A percentile compares a stretch with the other conserved stretches of the same genome.
Conservation (phyloP, 768 basidiomycete genomes). For the Panaeolus papilionaceus region DNA sequence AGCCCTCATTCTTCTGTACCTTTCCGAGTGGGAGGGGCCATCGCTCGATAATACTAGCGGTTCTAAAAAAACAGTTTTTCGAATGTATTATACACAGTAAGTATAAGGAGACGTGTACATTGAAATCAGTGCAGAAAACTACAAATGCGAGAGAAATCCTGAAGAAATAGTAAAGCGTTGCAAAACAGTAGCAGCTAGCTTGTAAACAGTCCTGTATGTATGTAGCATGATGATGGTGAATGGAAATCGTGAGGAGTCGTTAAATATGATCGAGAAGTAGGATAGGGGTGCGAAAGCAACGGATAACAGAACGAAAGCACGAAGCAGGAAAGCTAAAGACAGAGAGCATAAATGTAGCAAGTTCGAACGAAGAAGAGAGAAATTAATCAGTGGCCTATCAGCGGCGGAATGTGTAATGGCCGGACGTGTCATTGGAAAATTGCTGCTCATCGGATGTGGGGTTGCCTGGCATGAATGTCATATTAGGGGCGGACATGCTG, state of each 20-base stretch:
- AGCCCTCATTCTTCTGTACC: too few relatives aligned
- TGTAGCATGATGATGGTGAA: neutral
- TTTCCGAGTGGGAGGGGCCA: too few relatives aligned
- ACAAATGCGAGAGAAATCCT: neutral
- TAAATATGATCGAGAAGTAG: neutral
- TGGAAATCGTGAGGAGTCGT: neutral
- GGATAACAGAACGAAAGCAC: neutral
- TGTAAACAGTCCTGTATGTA: neutral
- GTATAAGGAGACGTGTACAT: neutral
- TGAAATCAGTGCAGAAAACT: neutral
- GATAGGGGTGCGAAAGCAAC: neutral
- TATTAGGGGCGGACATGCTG: neutral
- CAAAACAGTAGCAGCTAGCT: neutral
- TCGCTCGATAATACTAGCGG: neutral
- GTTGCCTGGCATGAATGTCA: neutral
- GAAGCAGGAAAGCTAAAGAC: neutral
- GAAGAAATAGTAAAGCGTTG: neutral
- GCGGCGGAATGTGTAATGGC: neutral
- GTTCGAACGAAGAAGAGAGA: neutral
- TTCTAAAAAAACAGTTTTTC: neutral
- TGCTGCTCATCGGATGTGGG: neutral
- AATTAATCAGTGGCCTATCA: neutral
- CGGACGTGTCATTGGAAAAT: neutral
- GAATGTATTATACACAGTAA: neutral
- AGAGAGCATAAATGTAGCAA: neutral